Conservation (phyloP, 2,329 filamentous ascomycete genomes). For the Beauveria rudraprayagi region DNA sequence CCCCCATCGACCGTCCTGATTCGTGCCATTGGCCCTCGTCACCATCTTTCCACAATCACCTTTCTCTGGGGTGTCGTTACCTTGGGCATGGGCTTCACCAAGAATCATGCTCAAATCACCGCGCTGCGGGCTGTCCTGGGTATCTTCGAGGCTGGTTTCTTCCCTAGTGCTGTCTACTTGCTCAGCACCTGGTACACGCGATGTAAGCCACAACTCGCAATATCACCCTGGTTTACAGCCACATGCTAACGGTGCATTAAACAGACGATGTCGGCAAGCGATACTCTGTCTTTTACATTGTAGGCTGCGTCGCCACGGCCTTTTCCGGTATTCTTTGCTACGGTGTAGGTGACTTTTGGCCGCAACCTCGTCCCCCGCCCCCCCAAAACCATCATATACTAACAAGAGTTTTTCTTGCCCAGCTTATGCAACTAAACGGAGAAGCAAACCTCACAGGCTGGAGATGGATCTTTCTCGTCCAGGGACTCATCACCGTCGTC, state of each 20-base stretch:
- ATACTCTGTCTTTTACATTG: constrained; percentile 61
- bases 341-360: constrained; percentile 39
- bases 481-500: constrained; percentile 45
- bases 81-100: constrained; percentile 58
- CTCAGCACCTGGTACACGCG: constrained; percentile 67
- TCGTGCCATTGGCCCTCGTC: constrained; percentile 55
- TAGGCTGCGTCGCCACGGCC: constrained; percentile 58
- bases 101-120: constrained; percentile 42
- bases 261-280: constrained; percentile 60
- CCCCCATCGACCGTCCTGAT: constrained; percentile 62
- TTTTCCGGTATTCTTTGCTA: constrained; percentile 63
- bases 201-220: constrained; percentile 33
- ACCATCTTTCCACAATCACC: constrained; percentile 47
- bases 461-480: constrained; percentile 59
- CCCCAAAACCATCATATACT: background rate
- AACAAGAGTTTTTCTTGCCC: background rate
- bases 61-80: constrained; percentile 53
- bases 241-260: background rate
- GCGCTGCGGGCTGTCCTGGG: constrained; percentile 53
- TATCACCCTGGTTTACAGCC: too few relatives aligned
- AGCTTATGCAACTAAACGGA: constrained; percentile 56
- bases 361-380: background rate
- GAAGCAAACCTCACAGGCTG: constrained; percentile 47
- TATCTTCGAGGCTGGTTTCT: constrained; percentile 62
- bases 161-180: constrained; percentile 61